Conservation (phyloP, 495 filamentous ascomycete genomes). For the Podospora anserina region DNA sequence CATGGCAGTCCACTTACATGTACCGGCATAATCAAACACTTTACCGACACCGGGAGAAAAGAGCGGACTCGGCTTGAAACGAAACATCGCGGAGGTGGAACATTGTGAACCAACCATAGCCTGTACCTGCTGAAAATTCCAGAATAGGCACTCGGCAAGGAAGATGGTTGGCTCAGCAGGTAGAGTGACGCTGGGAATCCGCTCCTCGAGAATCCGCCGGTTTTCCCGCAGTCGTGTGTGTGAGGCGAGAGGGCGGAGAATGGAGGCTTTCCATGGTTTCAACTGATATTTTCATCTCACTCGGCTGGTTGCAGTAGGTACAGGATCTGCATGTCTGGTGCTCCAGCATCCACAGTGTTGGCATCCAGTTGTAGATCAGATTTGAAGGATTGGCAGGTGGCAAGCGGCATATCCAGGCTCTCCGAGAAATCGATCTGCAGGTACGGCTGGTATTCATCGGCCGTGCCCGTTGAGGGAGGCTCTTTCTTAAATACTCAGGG, state of each 20-base stretch:
- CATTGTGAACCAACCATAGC: conserved; percentile 2
- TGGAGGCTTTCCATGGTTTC: background rate
- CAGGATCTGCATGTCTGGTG: background rate
- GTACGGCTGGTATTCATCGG: background rate
- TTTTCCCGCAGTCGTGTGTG: background rate
- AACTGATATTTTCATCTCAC: background rate
- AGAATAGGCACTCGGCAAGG: conserved; percentile 1
- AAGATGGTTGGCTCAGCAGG: background rate
- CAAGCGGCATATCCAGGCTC: conserved; percentile 2
- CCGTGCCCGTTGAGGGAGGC: background rate
- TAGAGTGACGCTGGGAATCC: background rate
- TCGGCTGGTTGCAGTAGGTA: background rate
- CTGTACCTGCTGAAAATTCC: background rate
- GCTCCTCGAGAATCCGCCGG: background rate
- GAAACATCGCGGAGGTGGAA: conserved; percentile 6
- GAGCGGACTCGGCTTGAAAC: background rate
- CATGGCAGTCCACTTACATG: background rate
- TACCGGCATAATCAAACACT: background rate
- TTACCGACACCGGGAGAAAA: background rate
- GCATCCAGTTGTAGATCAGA: background rate
- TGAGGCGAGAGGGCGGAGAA: background rate
- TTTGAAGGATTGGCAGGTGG: background rate
- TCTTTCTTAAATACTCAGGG: background rate
- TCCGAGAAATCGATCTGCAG: conserved; percentile 5
- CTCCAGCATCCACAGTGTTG: background rate